phyloP scores from a whole-genome alignment of 768 basidiomycete species.

The Lactifluus piperatus region DNA sequence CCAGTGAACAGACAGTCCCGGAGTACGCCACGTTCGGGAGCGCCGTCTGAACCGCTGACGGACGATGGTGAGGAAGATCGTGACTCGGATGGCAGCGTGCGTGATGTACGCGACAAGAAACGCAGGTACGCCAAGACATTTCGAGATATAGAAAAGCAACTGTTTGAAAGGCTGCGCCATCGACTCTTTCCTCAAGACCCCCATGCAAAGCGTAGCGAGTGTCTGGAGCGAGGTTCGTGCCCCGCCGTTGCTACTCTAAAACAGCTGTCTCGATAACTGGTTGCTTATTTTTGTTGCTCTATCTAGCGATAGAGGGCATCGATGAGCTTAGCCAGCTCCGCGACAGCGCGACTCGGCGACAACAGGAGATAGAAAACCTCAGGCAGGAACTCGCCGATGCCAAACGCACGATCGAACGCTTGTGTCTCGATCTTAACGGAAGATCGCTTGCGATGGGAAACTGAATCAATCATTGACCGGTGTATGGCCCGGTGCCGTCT shows the following conservation, averaged over 20 bases:
- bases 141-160: constrained; percentile 15
- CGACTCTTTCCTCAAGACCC: constrained; percentile 17
- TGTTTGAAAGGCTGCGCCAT: constrained; percentile 16
- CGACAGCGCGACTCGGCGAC: constrained; percentile 2
- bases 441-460: constrained; percentile 10
- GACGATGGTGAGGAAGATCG: constrained; percentile 18
- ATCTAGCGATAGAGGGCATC: constrained; percentile 15
- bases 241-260: neutral
- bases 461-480: neutral
- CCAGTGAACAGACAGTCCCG: constrained; percentile 6
- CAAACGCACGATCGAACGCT: constrained; percentile 10
- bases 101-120: constrained; percentile 15
- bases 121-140: constrained; percentile 16
- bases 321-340: constrained; percentile 10
- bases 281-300: neutral
- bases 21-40: neutral
- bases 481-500: neutral
- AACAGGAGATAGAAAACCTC: constrained; percentile 10
- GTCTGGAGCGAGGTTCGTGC: constrained; percentile 16
- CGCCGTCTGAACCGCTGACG: constrained; percentile 3
- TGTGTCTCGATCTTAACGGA: constrained; percentile 13
- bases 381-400: constrained; percentile 11
- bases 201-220: constrained; percentile 16
- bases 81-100: constrained; percentile 17
- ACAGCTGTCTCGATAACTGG: neutral